Evolutionary conservation across 2,329 filamentous ascomycete species (phyloP).

Genomic region (Fusarium gaditjirri): DNA sequence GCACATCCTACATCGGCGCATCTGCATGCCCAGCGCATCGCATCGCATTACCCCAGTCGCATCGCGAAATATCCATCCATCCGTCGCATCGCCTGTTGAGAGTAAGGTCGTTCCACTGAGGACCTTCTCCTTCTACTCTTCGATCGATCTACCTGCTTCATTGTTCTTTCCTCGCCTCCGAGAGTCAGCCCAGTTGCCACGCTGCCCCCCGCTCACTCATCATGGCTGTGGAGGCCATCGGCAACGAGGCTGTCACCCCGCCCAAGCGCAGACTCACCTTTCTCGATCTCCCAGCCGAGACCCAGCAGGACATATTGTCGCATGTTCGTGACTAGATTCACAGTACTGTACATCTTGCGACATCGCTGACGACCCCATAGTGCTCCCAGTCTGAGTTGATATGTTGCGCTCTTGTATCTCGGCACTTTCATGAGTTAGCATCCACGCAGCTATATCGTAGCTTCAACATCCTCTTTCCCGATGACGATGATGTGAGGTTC

Average conservation of each 20-base stretch:
- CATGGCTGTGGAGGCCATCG: slow-evolving; percentile 52
- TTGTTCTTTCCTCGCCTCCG: background rate
- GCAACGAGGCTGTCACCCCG: slow-evolving; percentile 43
- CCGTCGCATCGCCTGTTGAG: slow-evolving; percentile 16
- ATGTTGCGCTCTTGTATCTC: slow-evolving; percentile 67
- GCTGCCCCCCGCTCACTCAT: slow-evolving; percentile 39
- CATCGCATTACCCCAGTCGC: slow-evolving; percentile 28
- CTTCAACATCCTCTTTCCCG: slow-evolving; percentile 70
- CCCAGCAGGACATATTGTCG: slow-evolving; percentile 59
- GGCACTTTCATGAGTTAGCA: slow-evolving; percentile 66
- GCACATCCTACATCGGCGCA: slow-evolving; percentile 30
- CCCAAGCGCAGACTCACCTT: slow-evolving; percentile 47
- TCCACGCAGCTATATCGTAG: slow-evolving; percentile 68
- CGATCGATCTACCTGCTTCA: background rate
- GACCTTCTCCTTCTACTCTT: background rate
- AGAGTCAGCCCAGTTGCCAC: slow-evolving; percentile 28
- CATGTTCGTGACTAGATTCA: slow-evolving; percentile 52
- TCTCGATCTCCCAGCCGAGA: slow-evolving; percentile 58
- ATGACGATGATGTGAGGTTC: slow-evolving; percentile 63
- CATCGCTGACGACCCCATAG: slow-evolving; percentile 47
- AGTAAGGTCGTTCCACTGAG: background rate
- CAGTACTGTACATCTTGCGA: background rate
- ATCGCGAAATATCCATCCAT: slow-evolving; percentile 22
- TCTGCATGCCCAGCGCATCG: slow-evolving; percentile 18
- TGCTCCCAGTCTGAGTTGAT: slow-evolving; percentile 65